Base-by-base conservation (phyloP, 2,329 filamentous ascomycete genomes). In the Arthrobotrys iridis region DNA sequence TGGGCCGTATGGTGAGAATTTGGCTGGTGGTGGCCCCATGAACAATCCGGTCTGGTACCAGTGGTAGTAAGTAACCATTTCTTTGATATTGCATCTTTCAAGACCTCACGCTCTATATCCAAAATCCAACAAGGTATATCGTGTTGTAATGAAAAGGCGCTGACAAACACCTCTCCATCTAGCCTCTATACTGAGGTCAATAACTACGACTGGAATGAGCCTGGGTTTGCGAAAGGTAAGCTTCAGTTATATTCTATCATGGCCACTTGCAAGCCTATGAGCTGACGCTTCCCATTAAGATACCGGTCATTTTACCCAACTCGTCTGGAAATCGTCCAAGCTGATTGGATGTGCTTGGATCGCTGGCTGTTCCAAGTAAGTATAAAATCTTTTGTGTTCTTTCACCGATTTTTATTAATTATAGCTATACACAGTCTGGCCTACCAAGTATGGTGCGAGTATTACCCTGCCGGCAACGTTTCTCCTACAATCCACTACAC, bases 221-320 rank as follows among this genome's bases (percentile, higher is more conserved):
- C 71, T 37, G 71, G 71, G 0, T 75, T 75, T 20, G 52, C 71
- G 13, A 58, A 26, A 4, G 40, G 71, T 75, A 64, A 64, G 71
- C 48, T 45, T 5, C 11, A 33, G 24, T 15, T 13, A 8, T n/a
- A 13, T 22, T 37, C 26, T 7, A 10, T 11, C 45, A 0, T 22
- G 8, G 10, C 11, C n/a, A 22, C n/a, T 30, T 15, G 15, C 4
- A 5, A 8, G 3, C 15, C 33, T 35, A 15, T 11, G 8, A n/a
- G 3, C 57, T 64, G n/a, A 67, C 37, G 8, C 4, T 52, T 11
- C 37, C 35, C 10, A 5, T n/a, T 7, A 50, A 66, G 81, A 82
- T 26, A 91, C 90, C 18, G 90, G 90, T 0, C 89, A 92, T 80
- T 92, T 92, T 78, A 90, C 90, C 0, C 90, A 92, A 83, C 81